These are phyloP conservation scores for Xylariaceae sp. DNA, from an alignment of 2,329 filamentous ascomycete genomes.

Conservation along the genomic window DNA sequence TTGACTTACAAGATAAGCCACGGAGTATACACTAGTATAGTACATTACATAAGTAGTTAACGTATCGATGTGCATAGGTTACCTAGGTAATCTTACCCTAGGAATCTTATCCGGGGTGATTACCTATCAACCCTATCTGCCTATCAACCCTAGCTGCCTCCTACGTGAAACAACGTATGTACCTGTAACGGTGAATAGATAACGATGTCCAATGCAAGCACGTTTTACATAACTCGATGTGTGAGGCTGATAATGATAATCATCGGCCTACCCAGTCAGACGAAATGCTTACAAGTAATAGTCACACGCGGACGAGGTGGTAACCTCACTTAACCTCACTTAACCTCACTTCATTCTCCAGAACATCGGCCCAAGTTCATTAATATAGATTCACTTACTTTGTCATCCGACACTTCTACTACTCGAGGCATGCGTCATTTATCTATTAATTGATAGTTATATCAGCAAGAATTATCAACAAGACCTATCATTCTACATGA, in stretches of 20 bases:
- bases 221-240: no score
- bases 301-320: not conserved
- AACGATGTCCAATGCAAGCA: constrained; percentile 9
- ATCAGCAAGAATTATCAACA: not conserved
- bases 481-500: not conserved
- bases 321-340: not conserved
- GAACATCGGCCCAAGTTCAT: not conserved
- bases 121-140: not conserved
- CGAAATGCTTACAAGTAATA: not conserved
- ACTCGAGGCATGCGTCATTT: no score
- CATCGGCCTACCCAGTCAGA: no score
- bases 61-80: no score
- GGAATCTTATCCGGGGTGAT: no score
- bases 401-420: no score
- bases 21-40: no score
- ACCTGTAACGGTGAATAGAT: constrained; percentile 11
- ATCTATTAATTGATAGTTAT: no score
- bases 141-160: not conserved
- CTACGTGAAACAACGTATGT: not conserved
- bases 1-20: no score
- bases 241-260: constrained; percentile 1
- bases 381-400: not conserved
- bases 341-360: not conserved
- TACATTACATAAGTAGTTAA: no score
- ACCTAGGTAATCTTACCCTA: no score